Percentiles rank a stretch among this genome's conserved stretches.
phyloP scores from a whole-genome alignment of 2,329 filamentous ascomycete genomes.

The Sordariomycetes sp. region DNA sequence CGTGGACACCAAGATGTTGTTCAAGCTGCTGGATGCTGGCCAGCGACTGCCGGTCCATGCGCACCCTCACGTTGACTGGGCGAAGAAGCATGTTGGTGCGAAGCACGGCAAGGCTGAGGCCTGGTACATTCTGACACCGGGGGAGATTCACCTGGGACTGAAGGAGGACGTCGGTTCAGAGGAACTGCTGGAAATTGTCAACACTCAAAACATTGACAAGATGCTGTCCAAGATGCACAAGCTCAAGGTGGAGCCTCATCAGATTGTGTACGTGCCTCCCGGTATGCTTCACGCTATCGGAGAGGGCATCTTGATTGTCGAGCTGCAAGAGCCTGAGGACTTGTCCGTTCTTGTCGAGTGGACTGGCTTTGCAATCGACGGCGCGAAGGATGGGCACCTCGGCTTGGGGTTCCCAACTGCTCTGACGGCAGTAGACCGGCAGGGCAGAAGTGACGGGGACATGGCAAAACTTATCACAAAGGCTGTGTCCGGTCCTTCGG shows the following conservation, averaged over 20 bases:
- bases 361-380: slow-evolving; percentile 8
- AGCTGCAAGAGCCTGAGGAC: slow-evolving; percentile 11
- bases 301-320: slow-evolving; percentile 9
- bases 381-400: slow-evolving; percentile 8
- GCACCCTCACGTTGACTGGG: slow-evolving; percentile 11
- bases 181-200: slow-evolving; percentile 6
- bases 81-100: slow-evolving; percentile 7
- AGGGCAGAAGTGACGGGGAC: slow-evolving; percentile 5
- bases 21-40: slow-evolving; percentile 13
- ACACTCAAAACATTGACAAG: slow-evolving; percentile 5
- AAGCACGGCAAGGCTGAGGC: slow-evolving; percentile 13
- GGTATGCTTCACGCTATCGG: slow-evolving; percentile 13
- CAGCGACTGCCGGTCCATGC: slow-evolving; percentile 12
- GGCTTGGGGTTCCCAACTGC: slow-evolving; percentile 9
- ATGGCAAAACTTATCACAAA: slow-evolving; percentile 4
- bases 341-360: slow-evolving; percentile 11
- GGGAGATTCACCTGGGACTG: slow-evolving; percentile 9
- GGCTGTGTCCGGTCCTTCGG: slow-evolving; percentile 3
- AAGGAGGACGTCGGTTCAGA: slow-evolving; percentile 5
- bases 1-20: slow-evolving; percentile 9
- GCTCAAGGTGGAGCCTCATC: slow-evolving; percentile 8
- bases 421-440: slow-evolving; percentile 8
- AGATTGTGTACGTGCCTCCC: slow-evolving; percentile 10
- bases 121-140: slow-evolving; percentile 11
- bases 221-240: slow-evolving; percentile 9